Evolutionary conservation across 495 filamentous ascomycete genomes (phyloP).

Genomic region (Cetradonia linearis): DNA sequence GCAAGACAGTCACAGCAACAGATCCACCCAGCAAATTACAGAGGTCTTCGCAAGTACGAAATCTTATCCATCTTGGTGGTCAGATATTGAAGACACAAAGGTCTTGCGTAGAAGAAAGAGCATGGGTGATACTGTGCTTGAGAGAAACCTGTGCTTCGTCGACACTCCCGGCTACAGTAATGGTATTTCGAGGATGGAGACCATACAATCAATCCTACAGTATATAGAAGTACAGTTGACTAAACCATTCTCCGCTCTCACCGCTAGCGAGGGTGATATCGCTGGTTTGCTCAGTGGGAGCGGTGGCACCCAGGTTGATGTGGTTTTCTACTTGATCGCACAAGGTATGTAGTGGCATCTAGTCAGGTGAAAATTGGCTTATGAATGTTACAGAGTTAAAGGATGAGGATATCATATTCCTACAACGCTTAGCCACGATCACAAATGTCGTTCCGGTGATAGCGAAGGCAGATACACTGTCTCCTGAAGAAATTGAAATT

Average conservation of each 20-base stretch:
- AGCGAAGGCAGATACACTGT: slow-evolving; percentile 63
- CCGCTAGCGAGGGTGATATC: slow-evolving; percentile 60
- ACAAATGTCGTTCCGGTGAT: slow-evolving; percentile 85
- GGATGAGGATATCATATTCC: slow-evolving; percentile 63
- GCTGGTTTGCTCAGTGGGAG: slow-evolving; percentile 71
- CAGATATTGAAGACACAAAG: slow-evolving; percentile 69
- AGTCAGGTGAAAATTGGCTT: slow-evolving; percentile 15
- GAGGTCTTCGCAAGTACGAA: slow-evolving; percentile 91
- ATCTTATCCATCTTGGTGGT: slow-evolving; percentile 90
- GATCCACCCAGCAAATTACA: slow-evolving; percentile 45
- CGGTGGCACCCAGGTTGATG: slow-evolving; percentile 83
- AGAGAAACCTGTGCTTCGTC: slow-evolving; percentile 90
- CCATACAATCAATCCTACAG: slow-evolving; percentile 56
- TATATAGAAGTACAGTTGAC: slow-evolving; percentile 69
- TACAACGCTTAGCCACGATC: slow-evolving; percentile 60
- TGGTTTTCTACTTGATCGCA: slow-evolving; percentile 70
- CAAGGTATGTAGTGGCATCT: slow-evolving; percentile 40
- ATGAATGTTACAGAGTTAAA: slow-evolving; percentile 48
- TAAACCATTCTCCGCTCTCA: slow-evolving; percentile 49
- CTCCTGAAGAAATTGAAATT: slow-evolving; percentile 44
- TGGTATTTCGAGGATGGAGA: slow-evolving; percentile 52
- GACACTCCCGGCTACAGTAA: slow-evolving; percentile 72
- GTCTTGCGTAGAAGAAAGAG: slow-evolving; percentile 67
- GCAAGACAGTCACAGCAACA: slow-evolving; percentile 27
- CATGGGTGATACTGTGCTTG: slow-evolving; percentile 69